Percentiles rank a stretch among this genome's conserved stretches.
These are phyloP conservation scores for Stephania japonica DNA, from an alignment of 164 flowering plant species.

Conservation along the genomic window DNA sequence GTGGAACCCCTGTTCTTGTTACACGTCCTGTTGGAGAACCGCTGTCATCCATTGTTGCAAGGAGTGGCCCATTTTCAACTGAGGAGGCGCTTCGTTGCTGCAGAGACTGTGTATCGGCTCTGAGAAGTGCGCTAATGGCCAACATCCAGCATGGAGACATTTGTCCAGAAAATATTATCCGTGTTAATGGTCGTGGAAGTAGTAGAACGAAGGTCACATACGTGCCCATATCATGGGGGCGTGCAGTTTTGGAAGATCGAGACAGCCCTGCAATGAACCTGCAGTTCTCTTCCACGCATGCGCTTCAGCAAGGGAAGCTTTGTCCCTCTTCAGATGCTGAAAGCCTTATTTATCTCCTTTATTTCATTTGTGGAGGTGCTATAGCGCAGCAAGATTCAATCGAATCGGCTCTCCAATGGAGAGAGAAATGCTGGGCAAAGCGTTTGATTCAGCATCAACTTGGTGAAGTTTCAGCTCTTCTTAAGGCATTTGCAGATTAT, in stretches of 20 bases:
- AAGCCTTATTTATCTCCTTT: conserved; percentile 67
- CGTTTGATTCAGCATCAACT: conserved; percentile 67
- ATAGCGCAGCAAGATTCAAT: conserved; percentile 68
- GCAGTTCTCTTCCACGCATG: conserved; percentile 73
- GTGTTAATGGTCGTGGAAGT: conserved; percentile 29
- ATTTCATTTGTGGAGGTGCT: conserved; percentile 51
- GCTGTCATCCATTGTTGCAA: conserved; percentile 37
- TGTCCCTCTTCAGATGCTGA: conserved; percentile 83
- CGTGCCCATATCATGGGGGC: conserved; percentile 63
- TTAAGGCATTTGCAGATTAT: conserved; percentile 85
- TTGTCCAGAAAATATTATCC: conserved; percentile 65
- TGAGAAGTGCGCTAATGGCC: conserved; percentile 47
- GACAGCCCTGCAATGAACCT: conserved; percentile 74
- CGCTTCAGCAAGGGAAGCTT: conserved; percentile 77
- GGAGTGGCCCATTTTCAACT: conserved; percentile 37
- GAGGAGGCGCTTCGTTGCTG: conserved; percentile 68
- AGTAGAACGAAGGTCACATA: conserved; percentile 22
- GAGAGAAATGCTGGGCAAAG: conserved; percentile 67
- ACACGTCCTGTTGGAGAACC: conserved; percentile 70
- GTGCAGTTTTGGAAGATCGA: conserved; percentile 76
- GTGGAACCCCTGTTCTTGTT: conserved; percentile 77
- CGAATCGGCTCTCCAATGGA: conserved; percentile 78
- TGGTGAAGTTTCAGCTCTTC: conserved; percentile 70
- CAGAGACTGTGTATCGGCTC: conserved; percentile 68
- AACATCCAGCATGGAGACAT: conserved; percentile 75